Base-by-base conservation (phyloP, 345 rosid species). In the Hirschfeldia incana region DNA sequence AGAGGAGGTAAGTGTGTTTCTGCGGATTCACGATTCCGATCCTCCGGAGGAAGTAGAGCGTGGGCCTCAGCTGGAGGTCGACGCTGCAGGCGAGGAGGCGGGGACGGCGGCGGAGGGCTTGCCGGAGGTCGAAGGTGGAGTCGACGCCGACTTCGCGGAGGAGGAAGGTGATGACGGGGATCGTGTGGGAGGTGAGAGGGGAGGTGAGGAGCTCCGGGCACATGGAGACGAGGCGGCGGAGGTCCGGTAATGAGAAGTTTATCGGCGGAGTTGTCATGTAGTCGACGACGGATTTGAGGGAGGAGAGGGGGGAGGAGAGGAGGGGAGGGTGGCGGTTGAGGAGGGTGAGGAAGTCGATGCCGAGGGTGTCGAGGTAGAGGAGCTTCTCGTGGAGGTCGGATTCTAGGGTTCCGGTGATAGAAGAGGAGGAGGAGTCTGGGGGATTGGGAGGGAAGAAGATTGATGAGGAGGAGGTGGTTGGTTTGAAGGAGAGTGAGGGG, bases 121-220 rank as follows among this genome's bases (percentile, higher is more conserved):
- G 81, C 29, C 84, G 88, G 58, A 94, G 68, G 67, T 86, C 86
- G 60, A 83, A 85, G 42, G 72, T 7, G 69, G 83, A 80, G 60
- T 83, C 76, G 29, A 94, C 93, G 11, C 82, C 74, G 28, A 84
- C 97, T 81, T 94, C 98, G 0, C 97, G 90, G 80, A 91, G 93
- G 83, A 94, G 98, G 92, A 94, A 94, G 39, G 98, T 86, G 87
- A 91, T 87, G 84, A 87, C 78, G 1, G 93, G 90, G 82, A 83
- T 70, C 29, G 91, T 73, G 62, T 82, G 65, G 53, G 87, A 49
- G 80, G 84, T 34, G 39, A 87, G 75, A 2, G 73, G 78, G 49
- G 82, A 60, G 76, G 88, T 53, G 72, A 93, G 86, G 64, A 91
- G 71, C 82, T 87, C 88, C 0, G 93, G 98, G 67, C 97, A 94